Percentiles rank a stretch among this genome's conserved stretches.
These are phyloP conservation scores for Tritrichomonas musculus DNA, from an alignment of 208 protist genomes.

Conservation along the genomic window DNA sequence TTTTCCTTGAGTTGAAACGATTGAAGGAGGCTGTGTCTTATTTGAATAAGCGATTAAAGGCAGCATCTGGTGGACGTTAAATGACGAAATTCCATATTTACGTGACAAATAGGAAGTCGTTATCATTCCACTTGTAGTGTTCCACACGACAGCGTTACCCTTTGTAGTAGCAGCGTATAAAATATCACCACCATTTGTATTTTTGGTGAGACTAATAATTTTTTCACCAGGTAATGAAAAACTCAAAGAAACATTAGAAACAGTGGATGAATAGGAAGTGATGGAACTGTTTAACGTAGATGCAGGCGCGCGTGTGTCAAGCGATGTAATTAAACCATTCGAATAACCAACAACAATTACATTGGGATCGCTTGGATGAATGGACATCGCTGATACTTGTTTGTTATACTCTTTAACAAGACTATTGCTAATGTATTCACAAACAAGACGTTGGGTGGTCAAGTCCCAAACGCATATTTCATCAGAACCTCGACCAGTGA, in stretches of 20 bases:
- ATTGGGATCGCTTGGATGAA: neutral
- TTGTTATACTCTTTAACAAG: neutral
- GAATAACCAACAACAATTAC: neutral
- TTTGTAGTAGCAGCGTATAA: neutral
- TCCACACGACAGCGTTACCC: neutral
- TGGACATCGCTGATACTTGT: neutral
- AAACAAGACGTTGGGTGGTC: neutral
- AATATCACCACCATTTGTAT: neutral
- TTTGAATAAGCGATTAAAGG: neutral
- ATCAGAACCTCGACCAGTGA: neutral
- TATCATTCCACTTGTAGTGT: neutral
- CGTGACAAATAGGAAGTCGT: neutral
- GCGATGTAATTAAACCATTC: neutral
- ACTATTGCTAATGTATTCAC: neutral
- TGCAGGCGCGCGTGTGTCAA: neutral
- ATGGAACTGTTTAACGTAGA: neutral
- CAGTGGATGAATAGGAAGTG: no score
- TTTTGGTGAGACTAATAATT: neutral
- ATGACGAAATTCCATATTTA: neutral
- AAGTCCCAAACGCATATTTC: neutral
- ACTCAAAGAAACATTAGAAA: no score
- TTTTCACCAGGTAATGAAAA: neutral
- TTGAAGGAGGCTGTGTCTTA: neutral
- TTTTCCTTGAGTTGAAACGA: neutral
- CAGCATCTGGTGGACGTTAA: neutral